phyloP scores from a whole-genome alignment of 2,329 filamentous ascomycete genomes.

The Nigrospora osmanthi region DNA sequence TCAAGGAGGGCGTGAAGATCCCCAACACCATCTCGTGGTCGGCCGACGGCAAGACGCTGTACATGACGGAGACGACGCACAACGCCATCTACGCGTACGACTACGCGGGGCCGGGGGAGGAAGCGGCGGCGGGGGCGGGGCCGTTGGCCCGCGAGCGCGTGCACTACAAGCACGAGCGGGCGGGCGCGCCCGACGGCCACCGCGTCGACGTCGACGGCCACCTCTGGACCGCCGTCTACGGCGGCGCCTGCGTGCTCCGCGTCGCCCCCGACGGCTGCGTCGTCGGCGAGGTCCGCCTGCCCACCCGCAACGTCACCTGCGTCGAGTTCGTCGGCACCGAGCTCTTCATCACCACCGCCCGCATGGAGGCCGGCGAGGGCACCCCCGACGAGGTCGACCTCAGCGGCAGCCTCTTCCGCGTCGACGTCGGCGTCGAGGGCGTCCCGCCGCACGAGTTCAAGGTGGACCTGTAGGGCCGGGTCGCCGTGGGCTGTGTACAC shows the following conservation, averaged over 20 bases:
- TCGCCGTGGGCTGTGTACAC: too few relatives aligned
- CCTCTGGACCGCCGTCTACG: constrained; percentile 84
- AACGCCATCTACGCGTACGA: constrained; percentile 67
- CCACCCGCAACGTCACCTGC: constrained; percentile 75
- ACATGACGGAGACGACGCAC: constrained; percentile 72
- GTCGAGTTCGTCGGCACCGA: constrained; percentile 68
- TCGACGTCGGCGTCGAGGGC: constrained; percentile 68
- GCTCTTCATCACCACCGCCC: constrained; percentile 73
- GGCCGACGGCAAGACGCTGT: constrained; percentile 63
- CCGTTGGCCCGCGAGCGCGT: constrained; percentile 56
- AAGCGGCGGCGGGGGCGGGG: constrained; percentile 50
- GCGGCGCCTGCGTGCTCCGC: constrained; percentile 66
- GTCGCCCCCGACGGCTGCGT: constrained; percentile 63
- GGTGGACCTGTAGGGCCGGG: constrained; percentile 20
- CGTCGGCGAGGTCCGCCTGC: constrained; percentile 66
- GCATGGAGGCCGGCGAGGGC: constrained; percentile 56
- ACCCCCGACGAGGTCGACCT: constrained; percentile 54
- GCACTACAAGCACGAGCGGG: constrained; percentile 62
- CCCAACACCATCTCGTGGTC: constrained; percentile 85
- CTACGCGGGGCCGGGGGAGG: constrained; percentile 55
- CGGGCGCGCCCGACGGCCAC: constrained; percentile 74
- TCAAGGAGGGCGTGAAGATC: constrained; percentile 58
- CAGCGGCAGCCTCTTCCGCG: constrained; percentile 65
- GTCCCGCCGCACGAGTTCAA: constrained; percentile 57
- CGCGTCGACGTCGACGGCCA: constrained; percentile 77